Conservation (phyloP, 73 alveolate species). For the Stentor roeselii region DNA sequence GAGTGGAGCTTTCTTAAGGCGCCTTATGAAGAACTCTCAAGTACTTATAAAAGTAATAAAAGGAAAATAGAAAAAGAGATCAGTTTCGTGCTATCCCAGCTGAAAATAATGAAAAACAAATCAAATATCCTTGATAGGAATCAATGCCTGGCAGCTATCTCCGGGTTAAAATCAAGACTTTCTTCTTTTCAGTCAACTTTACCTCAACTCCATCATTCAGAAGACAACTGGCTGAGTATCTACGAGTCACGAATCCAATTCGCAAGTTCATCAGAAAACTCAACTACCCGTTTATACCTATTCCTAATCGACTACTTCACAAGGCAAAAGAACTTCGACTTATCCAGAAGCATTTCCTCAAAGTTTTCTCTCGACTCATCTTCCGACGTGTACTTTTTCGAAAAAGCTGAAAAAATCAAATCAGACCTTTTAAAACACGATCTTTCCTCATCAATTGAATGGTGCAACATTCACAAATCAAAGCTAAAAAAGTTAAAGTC, state of each 20-base stretch:
- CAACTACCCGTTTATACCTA: neutral
- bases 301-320: neutral
- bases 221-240: neutral
- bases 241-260: neutral
- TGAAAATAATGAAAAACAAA: conserved; percentile 4
- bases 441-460: neutral
- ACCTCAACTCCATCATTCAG: neutral
- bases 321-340: neutral
- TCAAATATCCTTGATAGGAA: neutral
- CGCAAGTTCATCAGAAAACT: neutral
- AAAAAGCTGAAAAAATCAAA: neutral
- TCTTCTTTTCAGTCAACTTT: neutral
- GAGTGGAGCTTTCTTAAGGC: no score
- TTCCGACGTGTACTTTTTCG: neutral
- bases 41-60: neutral
- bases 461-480: conserved; percentile 2
- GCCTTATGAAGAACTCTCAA: conserved; percentile 19
- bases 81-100: neutral
- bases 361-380: neutral
- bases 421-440: conserved; percentile 8
- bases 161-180: neutral
- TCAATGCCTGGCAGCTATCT: conserved; percentile 2
- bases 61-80: conserved; percentile 17
- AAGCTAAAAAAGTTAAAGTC: conserved; percentile 18
- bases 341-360: neutral